A percentile compares a stretch with the other conserved stretches of the same genome.
Conservation (phyloP, 306 rosid species). For the Quercus rubra region DNA sequence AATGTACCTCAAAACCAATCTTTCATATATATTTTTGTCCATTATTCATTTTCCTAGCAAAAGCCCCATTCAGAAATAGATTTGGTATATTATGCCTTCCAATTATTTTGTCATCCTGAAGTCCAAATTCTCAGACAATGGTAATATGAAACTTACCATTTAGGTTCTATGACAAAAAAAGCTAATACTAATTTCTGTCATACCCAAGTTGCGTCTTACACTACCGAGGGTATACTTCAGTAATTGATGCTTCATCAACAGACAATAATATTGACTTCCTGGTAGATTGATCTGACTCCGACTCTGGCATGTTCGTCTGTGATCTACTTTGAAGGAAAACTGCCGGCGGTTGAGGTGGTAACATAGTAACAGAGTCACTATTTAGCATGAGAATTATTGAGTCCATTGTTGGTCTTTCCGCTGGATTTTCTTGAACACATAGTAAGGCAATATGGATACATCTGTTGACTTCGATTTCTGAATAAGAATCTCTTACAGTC, state of each 20-base stretch:
- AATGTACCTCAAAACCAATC: too few relatives aligned
- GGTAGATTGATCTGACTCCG: not conserved
- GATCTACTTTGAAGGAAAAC: constrained; percentile 14
- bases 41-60: too few relatives aligned
- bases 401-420: constrained; percentile 52
- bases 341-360: constrained; percentile 31
- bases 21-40: too few relatives aligned
- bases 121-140: too few relatives aligned
- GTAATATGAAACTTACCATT: not conserved
- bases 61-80: too few relatives aligned
- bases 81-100: too few relatives aligned
- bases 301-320: not conserved
- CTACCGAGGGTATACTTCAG: not conserved
- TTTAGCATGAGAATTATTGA: constrained; percentile 42
- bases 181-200: not conserved
- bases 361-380: constrained; percentile 32
- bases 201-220: not conserved
- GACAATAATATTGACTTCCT: not conserved
- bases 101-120: too few relatives aligned
- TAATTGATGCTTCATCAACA: constrained; percentile 7
- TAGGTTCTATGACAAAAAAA: not conserved
- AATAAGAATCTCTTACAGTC: constrained; percentile 14
- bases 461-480: constrained; percentile 31
- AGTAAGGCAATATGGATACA: constrained; percentile 51
- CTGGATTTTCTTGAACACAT: constrained; percentile 47